phyloP scores from a whole-genome alignment of 768 basidiomycete species.

The Sarcodon sp. region DNA sequence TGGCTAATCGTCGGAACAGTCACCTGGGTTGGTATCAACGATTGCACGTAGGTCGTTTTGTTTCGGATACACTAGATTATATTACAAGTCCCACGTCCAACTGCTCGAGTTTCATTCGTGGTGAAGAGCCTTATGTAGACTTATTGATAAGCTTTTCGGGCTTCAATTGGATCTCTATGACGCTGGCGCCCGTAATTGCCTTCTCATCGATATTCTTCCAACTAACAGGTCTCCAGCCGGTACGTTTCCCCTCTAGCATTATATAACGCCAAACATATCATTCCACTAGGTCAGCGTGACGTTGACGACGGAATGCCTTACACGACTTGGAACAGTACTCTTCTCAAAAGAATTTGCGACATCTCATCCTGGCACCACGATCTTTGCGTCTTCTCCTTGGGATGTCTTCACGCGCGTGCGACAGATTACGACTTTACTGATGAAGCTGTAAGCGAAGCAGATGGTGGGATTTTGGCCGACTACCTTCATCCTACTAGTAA shows the following conservation, averaged over 20 bases:
- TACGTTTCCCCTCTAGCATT: slow-evolving; percentile 4
- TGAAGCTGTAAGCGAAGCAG: slow-evolving; percentile 17
- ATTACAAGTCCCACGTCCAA: background rate
- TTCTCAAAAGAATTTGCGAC: slow-evolving; percentile 24
- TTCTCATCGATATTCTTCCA: slow-evolving; percentile 49
- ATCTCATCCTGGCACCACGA: slow-evolving; percentile 29
- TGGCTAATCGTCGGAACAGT: slow-evolving; percentile 20
- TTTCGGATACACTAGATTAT: background rate
- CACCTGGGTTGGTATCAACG: slow-evolving; percentile 60
- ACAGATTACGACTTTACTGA: slow-evolving; percentile 22
- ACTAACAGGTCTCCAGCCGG: slow-evolving; percentile 34
- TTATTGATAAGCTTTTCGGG: slow-evolving; percentile 22
- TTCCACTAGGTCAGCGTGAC: background rate
- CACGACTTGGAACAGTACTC: slow-evolving; percentile 31
- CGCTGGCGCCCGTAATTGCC: slow-evolving; percentile 33
- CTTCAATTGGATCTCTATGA: slow-evolving; percentile 36
- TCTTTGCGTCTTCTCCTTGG: slow-evolving; percentile 36
- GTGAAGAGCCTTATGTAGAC: slow-evolving; percentile 7
- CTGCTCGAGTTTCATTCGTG: background rate
- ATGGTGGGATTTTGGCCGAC: slow-evolving; percentile 39
- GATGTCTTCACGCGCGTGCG: slow-evolving; percentile 28
- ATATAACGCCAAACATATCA: background rate
- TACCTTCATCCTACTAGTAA: slow-evolving; percentile 37
- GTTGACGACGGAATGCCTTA: background rate
- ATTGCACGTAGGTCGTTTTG: slow-evolving; percentile 29